phyloP scores from a whole-genome alignment of 1,139 yeast genomes.

The Kodamaea derodonti region DNA sequence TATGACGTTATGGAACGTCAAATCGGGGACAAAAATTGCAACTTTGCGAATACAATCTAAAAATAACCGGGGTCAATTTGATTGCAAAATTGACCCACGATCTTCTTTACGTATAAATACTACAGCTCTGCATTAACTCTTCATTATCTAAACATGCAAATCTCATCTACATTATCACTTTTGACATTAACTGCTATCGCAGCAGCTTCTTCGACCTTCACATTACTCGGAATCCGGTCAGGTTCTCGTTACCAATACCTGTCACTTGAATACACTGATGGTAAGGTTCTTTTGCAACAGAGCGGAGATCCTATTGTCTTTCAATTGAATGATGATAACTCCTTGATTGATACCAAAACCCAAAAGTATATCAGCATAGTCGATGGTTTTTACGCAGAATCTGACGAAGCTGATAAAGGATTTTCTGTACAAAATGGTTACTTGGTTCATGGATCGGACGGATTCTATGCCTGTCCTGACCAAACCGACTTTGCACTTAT shows the following conservation, averaged over 20 bases:
- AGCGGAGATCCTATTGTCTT: constrained; percentile 15
- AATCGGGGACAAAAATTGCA: too few relatives aligned
- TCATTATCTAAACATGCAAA: constrained; percentile 11
- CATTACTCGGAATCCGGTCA: constrained; percentile 18
- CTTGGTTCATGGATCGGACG: constrained; percentile 12
- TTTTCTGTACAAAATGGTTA: constrained; percentile 16
- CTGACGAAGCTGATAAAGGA: constrained; percentile 14
- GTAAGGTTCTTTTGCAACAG: constrained; percentile 16
- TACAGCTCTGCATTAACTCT: too few relatives aligned
- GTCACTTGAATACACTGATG: constrained; percentile 8
- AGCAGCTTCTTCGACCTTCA: constrained; percentile 20
- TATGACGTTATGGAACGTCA: too few relatives aligned
- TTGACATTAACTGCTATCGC: constrained; percentile 19
- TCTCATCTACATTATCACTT: constrained; percentile 13
- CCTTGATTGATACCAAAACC: constrained; percentile 18
- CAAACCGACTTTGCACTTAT: constrained; percentile 10
- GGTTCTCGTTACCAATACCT: constrained; percentile 22
- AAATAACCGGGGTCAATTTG: too few relatives aligned
- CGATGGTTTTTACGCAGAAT: constrained; percentile 12
- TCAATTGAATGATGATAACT: constrained; percentile 16
- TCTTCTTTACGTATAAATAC: too few relatives aligned
- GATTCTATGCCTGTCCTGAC: constrained; percentile 20
- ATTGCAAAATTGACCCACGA: too few relatives aligned
- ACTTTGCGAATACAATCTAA: too few relatives aligned
- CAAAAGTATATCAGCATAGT: constrained; percentile 13